Evolutionary conservation across 169 alveolate genomes (phyloP), one percentile per base, ranked within the genome.

Genomic region (Cryptosporidium xiaoi): DNA sequence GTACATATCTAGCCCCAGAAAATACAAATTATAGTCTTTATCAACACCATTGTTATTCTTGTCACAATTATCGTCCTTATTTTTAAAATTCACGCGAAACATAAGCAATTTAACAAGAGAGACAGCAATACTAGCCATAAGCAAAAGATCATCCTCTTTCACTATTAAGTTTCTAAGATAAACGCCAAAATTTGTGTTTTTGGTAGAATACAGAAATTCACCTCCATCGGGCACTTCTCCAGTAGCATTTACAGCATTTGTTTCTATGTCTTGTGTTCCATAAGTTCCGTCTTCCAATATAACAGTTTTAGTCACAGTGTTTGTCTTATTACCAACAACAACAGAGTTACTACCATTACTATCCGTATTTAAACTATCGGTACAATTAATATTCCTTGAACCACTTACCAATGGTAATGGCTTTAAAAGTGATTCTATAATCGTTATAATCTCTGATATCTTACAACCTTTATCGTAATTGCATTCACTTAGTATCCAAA

Each of bases 221-320:
- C 4, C 10, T 40, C 10, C 48, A 6, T 40, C 27, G n/a, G 58
- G 20, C n/a, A n/a, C 0, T 55, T 24, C 64, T 0, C 64, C 64
- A 55, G 10, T 10, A 55, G 15, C 48, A 20, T 24, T n/a, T 31
- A 7, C 27, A 8, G 69, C 24, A 56, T 3, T 36, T 8, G 16
- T 36, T 12, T 93, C 93, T 18, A 93, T 77, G 2, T 95, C 93
- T 66, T 95, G 96, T 3, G 98, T 95, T 6, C 98, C 99, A 91
- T 97, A 97, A 31, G 98, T 96, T 12, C 99, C 99, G 93, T 97
- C 99, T 13, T 96, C 97, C 67, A 96, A 84, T n/a, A 96, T 94
- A 3, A 96, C 97, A n/a, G 99, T 96, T 71, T 93, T 96, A 15
- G 90, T 83, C 16, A 71, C 20, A 3, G 67, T 29, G 44, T 51